phyloP scores from a whole-genome alignment of 257 asterid genomes.

The Solanum lycopersicoides region DNA sequence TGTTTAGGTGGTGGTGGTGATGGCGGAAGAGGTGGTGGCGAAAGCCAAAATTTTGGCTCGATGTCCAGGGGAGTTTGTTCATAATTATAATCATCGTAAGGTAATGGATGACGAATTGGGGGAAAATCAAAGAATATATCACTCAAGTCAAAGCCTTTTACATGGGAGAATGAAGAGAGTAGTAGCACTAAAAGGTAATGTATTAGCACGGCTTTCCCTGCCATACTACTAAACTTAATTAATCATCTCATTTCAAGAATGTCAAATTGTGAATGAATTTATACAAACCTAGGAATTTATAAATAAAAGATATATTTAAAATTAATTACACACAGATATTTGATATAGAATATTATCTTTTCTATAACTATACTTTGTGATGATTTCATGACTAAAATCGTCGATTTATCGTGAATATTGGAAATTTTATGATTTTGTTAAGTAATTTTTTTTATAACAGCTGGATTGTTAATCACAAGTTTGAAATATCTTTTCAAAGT shows the following conservation, averaged over 20 bases:
- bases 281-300: too few species aligned
- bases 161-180: not conserved
- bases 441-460: not conserved
- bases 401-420: not conserved
- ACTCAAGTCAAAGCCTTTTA: not conserved
- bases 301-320: too few species aligned
- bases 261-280: too few species aligned
- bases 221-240: too few species aligned
- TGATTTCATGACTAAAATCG: not conserved
- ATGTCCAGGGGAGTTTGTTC: too few species aligned
- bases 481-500: not conserved
- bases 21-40: not conserved
- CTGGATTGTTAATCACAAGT: not conserved
- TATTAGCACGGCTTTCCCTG: not conserved
- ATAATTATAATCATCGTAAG: too few species aligned
- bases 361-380: not conserved
- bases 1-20: not conserved
- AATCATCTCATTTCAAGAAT: too few species aligned
- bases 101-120: too few species aligned
- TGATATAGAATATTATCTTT: not conserved
- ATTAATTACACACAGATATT: not conserved
- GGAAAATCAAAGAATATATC: too few species aligned
- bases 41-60: too few species aligned
- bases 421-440: not conserved
- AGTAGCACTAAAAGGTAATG: not conserved